Evolutionary conservation across 768 basidiomycete species (phyloP).

Genomic region (Mrakia gelida): DNA sequence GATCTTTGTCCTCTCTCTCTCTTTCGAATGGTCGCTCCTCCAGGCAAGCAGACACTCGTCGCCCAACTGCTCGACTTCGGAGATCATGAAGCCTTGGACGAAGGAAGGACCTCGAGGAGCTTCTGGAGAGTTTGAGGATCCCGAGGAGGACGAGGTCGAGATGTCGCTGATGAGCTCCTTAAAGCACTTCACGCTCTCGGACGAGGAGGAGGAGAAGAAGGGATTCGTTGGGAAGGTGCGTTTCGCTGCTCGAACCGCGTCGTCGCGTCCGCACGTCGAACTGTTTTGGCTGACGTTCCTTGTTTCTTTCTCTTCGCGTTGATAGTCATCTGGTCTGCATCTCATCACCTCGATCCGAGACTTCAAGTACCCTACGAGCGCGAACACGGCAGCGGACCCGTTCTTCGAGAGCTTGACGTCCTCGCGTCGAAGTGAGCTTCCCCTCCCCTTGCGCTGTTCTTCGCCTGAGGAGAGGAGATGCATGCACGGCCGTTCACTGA

Average conservation of each 20-base stretch:
- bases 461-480: too few relatives aligned
- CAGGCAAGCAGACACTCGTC: neutral
- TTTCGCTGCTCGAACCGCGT: neutral
- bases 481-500: too few relatives aligned
- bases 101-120: neutral
- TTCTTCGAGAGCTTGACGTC: slow-evolving; percentile 1
- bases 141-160: slow-evolving; percentile 21
- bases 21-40: too few relatives aligned
- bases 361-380: slow-evolving; percentile 18
- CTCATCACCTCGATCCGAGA: slow-evolving; percentile 19
- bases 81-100: slow-evolving; percentile 18
- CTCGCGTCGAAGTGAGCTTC: slow-evolving; percentile 6
- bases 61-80: slow-evolving; percentile 14
- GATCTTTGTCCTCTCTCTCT: too few relatives aligned
- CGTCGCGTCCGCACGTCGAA: neutral
- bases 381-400: neutral
- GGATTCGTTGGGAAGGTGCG: slow-evolving; percentile 30
- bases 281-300: neutral
- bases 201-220: neutral
- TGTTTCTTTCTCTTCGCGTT: neutral
- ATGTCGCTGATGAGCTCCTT: neutral
- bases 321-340: slow-evolving; percentile 21
- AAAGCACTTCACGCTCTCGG: neutral
- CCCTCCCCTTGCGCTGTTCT: neutral
- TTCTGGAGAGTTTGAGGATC: neutral